Evolutionary conservation across 2,329 filamentous ascomycete genomes (phyloP), one percentile per base, ranked within the genome.

Genomic region (Alternaria longipes): DNA sequence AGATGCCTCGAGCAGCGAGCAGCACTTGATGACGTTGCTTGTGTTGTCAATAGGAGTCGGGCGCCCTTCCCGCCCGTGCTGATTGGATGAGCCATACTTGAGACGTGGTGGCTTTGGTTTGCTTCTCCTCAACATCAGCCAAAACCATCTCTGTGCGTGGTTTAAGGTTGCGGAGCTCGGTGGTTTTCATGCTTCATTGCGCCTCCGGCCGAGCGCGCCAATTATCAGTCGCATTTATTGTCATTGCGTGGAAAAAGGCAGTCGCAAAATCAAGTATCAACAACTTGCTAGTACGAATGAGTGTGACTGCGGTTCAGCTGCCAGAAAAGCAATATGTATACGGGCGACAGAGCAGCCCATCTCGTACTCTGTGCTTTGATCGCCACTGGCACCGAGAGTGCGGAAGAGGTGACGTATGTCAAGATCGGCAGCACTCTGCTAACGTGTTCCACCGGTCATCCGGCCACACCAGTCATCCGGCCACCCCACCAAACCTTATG

Each of bases 51-150:
- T 38, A 32, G 20, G 14, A 5, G 46, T 24, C 32, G 32, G 20
- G 20, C 22, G 20, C 20, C 8, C 22, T 22, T 14, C 22, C 46
- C 46, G 30, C 20, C 32, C 26, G 8, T 50, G 46, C 32, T 50
- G 46, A 50, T 50, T 50, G 46, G 46, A 36, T 11, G 8, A 26
- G 46, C 16, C 9, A 18, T 34, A 36, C 16, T 26, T 36, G 20
- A 36, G 32, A 50, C 30, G 14, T 26, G 30, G 32, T 38, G 32
- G 46, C 46, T 26, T 36, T 5, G 32, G 30, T 36, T 38, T 50
- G 46, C 46, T 50, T 50, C 46, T 50, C 46, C 32, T 50, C 32
- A 50, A 36, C 46, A 38, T 16, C 32, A 50, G 46, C 46, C 20
- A 38, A 38, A 34, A 9, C 4, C 34, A n/a, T n/a, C 32, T 38